phyloP scores from a whole-genome alignment of 495 filamentous ascomycete genomes.

The Daldinia vernicosa region DNA sequence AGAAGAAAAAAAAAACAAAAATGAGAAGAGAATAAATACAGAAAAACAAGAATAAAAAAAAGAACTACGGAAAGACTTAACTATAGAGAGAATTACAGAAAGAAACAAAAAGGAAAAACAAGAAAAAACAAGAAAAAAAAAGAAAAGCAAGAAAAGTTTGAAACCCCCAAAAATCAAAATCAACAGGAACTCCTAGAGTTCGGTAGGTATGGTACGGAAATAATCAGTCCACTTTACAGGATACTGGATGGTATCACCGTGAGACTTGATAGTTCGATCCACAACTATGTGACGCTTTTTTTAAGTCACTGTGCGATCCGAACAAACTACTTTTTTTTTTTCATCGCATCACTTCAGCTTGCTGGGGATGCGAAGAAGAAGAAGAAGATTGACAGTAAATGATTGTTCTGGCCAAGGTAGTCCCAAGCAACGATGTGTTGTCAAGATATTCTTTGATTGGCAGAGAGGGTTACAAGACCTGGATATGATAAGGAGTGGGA shows the following conservation, averaged over 20 bases:
- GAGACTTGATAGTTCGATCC: neutral
- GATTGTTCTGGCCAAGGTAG: too few species aligned
- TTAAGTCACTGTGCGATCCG: too few species aligned
- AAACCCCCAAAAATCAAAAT: neutral
- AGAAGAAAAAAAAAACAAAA: neutral
- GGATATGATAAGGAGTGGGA: too few species aligned
- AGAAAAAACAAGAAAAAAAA: neutral
- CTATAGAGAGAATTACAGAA: neutral
- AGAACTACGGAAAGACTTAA: too few species aligned
- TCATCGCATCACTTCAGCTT: neutral
- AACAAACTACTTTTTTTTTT: neutral
- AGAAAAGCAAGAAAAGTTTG: neutral
- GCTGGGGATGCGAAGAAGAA: constrained; percentile 1
- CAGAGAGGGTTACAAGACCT: too few species aligned
- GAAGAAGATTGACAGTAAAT: neutral
- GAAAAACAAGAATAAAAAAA: neutral
- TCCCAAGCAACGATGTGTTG: too few species aligned
- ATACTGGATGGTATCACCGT: neutral
- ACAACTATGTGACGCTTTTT: neutral
- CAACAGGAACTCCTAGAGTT: neutral
- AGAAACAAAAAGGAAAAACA: neutral
- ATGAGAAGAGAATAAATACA: neutral
- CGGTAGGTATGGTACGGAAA: too few species aligned
- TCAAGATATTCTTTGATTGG: too few species aligned
- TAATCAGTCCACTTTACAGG: neutral